Conservation (phyloP, 805 yeast genomes). For the Helenozyma rhizophorensis region DNA sequence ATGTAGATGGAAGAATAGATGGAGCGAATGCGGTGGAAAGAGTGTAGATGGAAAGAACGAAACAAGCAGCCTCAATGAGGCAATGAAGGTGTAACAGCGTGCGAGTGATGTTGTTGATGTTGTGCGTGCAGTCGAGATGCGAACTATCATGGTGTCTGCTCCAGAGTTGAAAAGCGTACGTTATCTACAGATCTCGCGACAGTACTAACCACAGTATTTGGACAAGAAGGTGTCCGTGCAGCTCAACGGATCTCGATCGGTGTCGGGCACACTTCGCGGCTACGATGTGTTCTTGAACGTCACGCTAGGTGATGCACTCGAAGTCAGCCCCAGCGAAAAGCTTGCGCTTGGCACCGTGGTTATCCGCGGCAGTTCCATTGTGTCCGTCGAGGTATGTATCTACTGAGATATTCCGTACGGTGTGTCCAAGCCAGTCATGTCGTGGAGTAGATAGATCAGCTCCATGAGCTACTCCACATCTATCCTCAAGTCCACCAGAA, state of each 20-base stretch:
- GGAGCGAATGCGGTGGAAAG: too few relatives aligned
- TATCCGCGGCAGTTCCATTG: conserved; percentile 73
- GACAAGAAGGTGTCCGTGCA: conserved; percentile 71
- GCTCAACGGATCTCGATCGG: conserved; percentile 72
- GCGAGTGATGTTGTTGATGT: too few relatives aligned
- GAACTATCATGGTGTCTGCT: conserved; percentile 52
- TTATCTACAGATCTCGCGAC: conserved; percentile 4
- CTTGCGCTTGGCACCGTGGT: conserved; percentile 65
- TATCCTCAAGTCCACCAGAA: too few relatives aligned
- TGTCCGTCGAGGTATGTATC: conserved; percentile 58
- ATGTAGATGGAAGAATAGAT: too few relatives aligned
- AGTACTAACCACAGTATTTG: conserved; percentile 52
- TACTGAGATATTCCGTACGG: too few relatives aligned
- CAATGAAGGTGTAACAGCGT: too few relatives aligned
- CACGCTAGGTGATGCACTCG: conserved; percentile 68
- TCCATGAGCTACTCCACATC: too few relatives aligned
- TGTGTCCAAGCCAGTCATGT: too few relatives aligned
- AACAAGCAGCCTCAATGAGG: too few relatives aligned
- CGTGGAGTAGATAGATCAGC: too few relatives aligned
- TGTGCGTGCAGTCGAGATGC: too few relatives aligned
- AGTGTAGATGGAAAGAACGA: too few relatives aligned
- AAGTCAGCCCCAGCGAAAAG: conserved; percentile 46
- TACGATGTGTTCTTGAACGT: conserved; percentile 78
- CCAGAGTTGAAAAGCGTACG: conserved; percentile 57
- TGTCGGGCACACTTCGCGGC: conserved; percentile 81